Base-by-base conservation (phyloP, 345 rosid genomes). In the Eucalyptus viminalis region DNA sequence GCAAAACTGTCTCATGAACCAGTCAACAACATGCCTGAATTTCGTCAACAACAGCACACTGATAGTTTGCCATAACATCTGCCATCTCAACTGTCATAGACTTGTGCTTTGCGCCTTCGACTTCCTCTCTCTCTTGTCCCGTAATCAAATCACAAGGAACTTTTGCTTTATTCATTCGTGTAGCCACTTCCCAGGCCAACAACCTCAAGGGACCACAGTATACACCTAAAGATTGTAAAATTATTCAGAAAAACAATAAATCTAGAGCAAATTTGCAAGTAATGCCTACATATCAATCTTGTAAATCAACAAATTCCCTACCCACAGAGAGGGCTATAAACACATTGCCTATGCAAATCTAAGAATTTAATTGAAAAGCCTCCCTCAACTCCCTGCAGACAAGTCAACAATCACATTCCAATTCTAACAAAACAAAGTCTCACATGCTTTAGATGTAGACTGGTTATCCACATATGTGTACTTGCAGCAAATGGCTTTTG, bases 41-140 rank as follows among this genome's bases (percentile, higher is more conserved):
- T 94, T 97, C 99, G 43, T 97, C 99, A 69, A 97, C 92, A 91
- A 97, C 89, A 58, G 99, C 99, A 92, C 99, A 97, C 34, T 93
- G 93, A n/a, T 94, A 96, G 69, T 92, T 93, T 16, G 97, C 90
- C 11, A 88, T 88, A 37, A 96, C 94, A 93, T 97, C 98, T 58
- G 96, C 99, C 99, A 97, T 97, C 95, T 97, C 99, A 89, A 97
- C 99, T 10, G 98, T 97, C 89, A 95, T 98, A 86, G 99, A 94
- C 91, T 93, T 95, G 94, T 97, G 99, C 90, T 93, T 94, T 89
- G 99, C 97, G 47, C 97, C 99, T 60, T 96, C 98, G 91, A 96
- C 92, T 92, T 93, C 94, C 88, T 94, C 97, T 91, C 94, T 96
- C 89, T 97, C 99, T 92, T 97, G 99, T 89, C 99, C 99, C 8